These are phyloP conservation scores for Xylaria scruposa DNA, from an alignment of 495 filamentous ascomycete species.

Conservation along the genomic window DNA sequence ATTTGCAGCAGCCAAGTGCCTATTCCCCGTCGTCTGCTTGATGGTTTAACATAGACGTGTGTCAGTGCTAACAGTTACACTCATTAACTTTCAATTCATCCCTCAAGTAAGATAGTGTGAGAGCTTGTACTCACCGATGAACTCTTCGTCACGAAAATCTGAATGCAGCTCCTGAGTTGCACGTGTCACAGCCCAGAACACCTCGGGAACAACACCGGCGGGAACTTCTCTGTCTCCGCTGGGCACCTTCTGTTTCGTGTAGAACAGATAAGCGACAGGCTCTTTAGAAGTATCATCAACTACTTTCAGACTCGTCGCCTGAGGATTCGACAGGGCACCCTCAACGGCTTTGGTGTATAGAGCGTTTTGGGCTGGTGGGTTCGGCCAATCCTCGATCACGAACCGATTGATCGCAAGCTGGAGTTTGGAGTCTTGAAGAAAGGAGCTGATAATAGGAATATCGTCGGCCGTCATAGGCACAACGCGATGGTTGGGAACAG, in stretches of 20 bases:
- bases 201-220: conserved; percentile 15
- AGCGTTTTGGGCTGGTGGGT: conserved; percentile 30
- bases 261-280: conserved; percentile 23
- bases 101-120: background rate
- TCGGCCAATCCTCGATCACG: conserved; percentile 41
- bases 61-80: conserved; percentile 14
- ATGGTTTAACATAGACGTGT: conserved; percentile 28
- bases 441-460: conserved; percentile 29
- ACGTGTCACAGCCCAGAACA: conserved; percentile 10
- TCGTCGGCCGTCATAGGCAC: conserved; percentile 29
- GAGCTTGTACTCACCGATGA: conserved; percentile 16
- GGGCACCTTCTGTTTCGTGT: background rate
- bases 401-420: conserved; percentile 44
- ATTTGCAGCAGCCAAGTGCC: conserved; percentile 16
- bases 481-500: conserved; percentile 29
- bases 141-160: conserved; percentile 1
- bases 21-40: conserved; percentile 20
- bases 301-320: conserved; percentile 20
- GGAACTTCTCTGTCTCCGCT: background rate
- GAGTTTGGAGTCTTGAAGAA: conserved; percentile 41
- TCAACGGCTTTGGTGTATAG: conserved; percentile 32
- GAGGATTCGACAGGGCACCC: conserved; percentile 15
- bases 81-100: background rate
- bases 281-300: conserved; percentile 12
- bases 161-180: conserved; percentile 11